Base-by-base conservation (phyloP, 2,329 filamentous ascomycete genomes). In the Xylariaceae sp. region DNA sequence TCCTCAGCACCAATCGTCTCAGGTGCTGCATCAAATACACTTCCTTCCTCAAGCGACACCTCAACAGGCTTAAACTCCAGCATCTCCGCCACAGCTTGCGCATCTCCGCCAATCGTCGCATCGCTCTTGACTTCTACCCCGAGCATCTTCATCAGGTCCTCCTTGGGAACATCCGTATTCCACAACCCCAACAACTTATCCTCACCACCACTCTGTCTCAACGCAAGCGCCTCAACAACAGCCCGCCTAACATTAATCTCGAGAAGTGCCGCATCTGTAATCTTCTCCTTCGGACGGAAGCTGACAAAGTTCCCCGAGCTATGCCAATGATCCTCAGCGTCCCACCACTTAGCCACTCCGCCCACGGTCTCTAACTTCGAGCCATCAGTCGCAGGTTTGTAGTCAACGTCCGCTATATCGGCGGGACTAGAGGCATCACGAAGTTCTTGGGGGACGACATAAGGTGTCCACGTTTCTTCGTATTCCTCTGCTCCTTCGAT, bases 291-390 rank as follows among this genome's bases (percentile, higher is more conserved):
- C 34, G 68, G 67, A 48, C 61, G 60, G 58, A 82, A 83, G 2
- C 73, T 71, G 14, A 61, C 62, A 55, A 79, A 76, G 45, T 71
- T 61, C 60, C 73, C 75, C 53, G 73, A 72, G 36, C 68, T 51
- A 43, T 71, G 71, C 79, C 81, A 83, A 61, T 82, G 73, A n/a
- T 71, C 71, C n/a, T 69, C 67, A 47, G 71, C 65, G 7, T 81
- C 73, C 80, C 80, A 84, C 80, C 80, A 84, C 22, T 66, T 68
- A 33, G 68, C 68, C 36, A 81, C 54, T 1, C 75, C 70, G 39
- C 73, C 74, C 12, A 82, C 73, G 45, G 74, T 69, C 54, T 77
- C 73, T 2, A 84, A 70, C 0, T 70, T 77, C 0, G 73, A 69
- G 7, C 71, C 70, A 4, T 66, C 68, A 13, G 67, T 66, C 14